phyloP scores from a whole-genome alignment of 257 asterid species.

The Nicotiana paniculata region DNA sequence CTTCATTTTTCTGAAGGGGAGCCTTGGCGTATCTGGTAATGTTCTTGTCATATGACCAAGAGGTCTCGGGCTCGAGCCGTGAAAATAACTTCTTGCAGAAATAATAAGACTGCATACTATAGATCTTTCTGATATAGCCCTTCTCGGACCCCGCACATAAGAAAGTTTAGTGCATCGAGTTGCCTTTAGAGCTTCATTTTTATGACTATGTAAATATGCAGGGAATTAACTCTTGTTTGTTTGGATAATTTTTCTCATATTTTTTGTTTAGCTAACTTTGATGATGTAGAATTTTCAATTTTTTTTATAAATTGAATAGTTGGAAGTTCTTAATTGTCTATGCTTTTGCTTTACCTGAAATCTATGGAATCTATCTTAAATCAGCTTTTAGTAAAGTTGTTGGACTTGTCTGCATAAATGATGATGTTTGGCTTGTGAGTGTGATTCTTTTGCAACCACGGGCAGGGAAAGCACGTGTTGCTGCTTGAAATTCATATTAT shows the following conservation, averaged over 20 bases:
- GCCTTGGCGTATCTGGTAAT: no score
- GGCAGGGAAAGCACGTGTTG: conserved; percentile 17
- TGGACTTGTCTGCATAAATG: conserved; percentile 21
- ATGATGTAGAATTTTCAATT: conserved; percentile 3
- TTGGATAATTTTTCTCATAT: conserved; percentile 2
- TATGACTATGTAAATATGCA: background rate
- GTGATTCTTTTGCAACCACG: conserved; percentile 1
- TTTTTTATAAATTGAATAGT: background rate
- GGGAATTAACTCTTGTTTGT: conserved; percentile 8
- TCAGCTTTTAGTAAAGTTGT: conserved; percentile 26
- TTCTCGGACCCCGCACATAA: fast-evolving
- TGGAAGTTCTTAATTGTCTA: background rate
- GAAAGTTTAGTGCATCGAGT: no score
- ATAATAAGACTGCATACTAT: no score
- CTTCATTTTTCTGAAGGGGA: no score
- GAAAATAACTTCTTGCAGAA: no score
- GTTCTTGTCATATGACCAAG: no score
- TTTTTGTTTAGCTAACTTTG: conserved; percentile 14
- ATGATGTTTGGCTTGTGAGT: background rate
- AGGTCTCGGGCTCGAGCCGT: no score
- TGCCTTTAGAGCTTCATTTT: no score
- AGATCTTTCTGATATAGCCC: no score
- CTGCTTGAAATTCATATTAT: no score
- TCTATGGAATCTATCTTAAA: conserved; percentile 31
- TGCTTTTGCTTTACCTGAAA: conserved; percentile 25